These are phyloP conservation scores for Dittrichia graveolens DNA, from an alignment of 129 eudicot genomes.

Conservation along the genomic window DNA sequence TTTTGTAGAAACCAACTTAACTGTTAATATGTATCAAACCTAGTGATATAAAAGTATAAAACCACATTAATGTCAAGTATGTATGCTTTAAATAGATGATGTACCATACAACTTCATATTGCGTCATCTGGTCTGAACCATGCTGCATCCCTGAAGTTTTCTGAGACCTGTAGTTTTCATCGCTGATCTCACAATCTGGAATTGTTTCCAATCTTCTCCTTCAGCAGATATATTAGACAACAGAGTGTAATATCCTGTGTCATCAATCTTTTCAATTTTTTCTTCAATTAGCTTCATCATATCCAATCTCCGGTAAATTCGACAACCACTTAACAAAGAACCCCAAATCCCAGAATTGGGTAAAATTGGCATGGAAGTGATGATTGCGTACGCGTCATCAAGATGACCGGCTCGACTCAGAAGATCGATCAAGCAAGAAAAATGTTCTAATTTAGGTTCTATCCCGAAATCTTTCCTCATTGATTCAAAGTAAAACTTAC, in stretches of 20 bases:
- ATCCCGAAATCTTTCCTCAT: conserved; percentile 60
- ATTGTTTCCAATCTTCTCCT: conserved; percentile 68
- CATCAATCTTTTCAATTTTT: conserved; percentile 53
- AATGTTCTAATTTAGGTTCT: conserved; percentile 59
- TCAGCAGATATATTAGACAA: conserved; percentile 69
- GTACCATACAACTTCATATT: conserved; percentile 14
- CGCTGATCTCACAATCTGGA: conserved; percentile 46
- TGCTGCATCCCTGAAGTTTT: conserved; percentile 58
- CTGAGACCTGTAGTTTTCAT: conserved; percentile 47
- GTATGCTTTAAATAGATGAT: conserved; percentile 16
- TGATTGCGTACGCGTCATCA: conserved; percentile 52
- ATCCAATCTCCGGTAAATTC: conserved; percentile 66
- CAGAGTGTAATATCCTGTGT: conserved; percentile 59
- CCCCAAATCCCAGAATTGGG: conserved; percentile 70
- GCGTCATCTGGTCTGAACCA: conserved; percentile 46
- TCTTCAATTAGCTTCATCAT: conserved; percentile 47
- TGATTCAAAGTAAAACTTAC: conserved; percentile 55
- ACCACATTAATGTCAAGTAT: not conserved
- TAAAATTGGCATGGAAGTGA: conserved; percentile 56
- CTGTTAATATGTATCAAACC: too few relatives aligned
- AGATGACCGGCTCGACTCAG: conserved; percentile 76
- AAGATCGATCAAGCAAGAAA: conserved; percentile 69
- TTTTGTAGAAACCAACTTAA: too few relatives aligned
- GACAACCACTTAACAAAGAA: conserved; percentile 75
- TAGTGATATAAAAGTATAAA: too few relatives aligned